Evolutionary conservation across 192 early-diverging fungal genomes (phyloP).

Genomic region (Mortierella alpina): DNA sequence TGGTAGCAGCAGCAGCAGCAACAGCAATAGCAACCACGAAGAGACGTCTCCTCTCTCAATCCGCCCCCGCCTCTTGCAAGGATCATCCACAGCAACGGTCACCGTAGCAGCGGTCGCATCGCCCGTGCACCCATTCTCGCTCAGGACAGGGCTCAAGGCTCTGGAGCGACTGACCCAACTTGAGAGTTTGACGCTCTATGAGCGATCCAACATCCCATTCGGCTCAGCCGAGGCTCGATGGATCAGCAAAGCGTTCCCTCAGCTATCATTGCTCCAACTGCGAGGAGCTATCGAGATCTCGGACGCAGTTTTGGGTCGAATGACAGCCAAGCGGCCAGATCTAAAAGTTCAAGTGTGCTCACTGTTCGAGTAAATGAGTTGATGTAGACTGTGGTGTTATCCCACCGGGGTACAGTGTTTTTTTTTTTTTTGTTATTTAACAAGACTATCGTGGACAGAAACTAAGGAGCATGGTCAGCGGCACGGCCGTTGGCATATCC

Average conservation of each 20-base stretch:
- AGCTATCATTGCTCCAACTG: slow-evolving; percentile 15
- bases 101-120: too few relatives aligned
- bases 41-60: too few relatives aligned
- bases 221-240: slow-evolving; percentile 21
- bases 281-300: slow-evolving; percentile 34
- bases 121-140: slow-evolving; percentile 24
- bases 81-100: background rate
- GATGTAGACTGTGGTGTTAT: background rate
- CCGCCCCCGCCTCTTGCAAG: too few relatives aligned
- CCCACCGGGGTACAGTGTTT: too few relatives aligned
- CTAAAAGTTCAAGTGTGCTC: slow-evolving; percentile 31
- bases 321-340: background rate
- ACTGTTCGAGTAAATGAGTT: slow-evolving; percentile 17
- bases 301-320: background rate
- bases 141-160: slow-evolving; percentile 28
- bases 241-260: slow-evolving; percentile 25
- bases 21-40: too few relatives aligned
- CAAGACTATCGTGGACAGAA: too few relatives aligned
- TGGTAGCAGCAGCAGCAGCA: background rate
- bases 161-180: slow-evolving; percentile 22
- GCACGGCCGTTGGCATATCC: slow-evolving; percentile 6
- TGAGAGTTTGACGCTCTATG: slow-evolving; percentile 26
- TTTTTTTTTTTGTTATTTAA: too few relatives aligned
- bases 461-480: slow-evolving; percentile 5
- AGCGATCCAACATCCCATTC: slow-evolving; percentile 20